Base-by-base conservation (phyloP, 768 basidiomycete genomes). In the Lactifluus hygrophoroides region DNA sequence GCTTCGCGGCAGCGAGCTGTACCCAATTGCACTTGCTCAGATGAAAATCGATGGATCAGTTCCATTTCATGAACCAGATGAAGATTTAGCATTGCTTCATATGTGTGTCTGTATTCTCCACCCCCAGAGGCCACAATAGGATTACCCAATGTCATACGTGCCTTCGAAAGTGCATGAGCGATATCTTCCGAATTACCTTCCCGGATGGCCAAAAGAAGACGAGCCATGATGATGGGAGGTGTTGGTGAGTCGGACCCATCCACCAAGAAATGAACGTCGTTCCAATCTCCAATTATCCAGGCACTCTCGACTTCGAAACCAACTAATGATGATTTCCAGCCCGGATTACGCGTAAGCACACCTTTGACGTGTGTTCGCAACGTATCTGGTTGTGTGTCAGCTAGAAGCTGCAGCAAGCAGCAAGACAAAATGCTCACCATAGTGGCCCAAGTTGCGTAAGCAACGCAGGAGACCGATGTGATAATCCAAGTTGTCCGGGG, bases 251-350 rank as follows among this genome's bases (percentile, higher is more conserved):
- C 71, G 17, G 77, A 74, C 28, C 72, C 74, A 38, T 76, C 73
- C 21, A 85, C 78, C 43, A 90, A 75, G 17, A 73, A 71, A 51
- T 82, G 77, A 16, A 99, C 88, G 51, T 88, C 87, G 2, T 80
- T 77, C 94, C 94, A 98, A 63, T 94, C 92, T 5, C 92, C 89
- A 34, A 93, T 86, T 82, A 94, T 94, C 87, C 94, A 95, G 1
- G 92, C 90, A 60, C 93, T 90, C 74, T 99, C 94, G 11, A 89
- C 83, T 65, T 92, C 89, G 67, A 92, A 97, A 0, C 86, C 84
- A 6, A 86, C 82, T 11, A 99, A 74, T 3, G 79, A 76, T 6
- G 76, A 68, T 57, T 87, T 80, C 95, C 96, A 98, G 51, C 84
- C 81, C 0, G 92, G 88, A 68, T 90, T 84, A 13, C 86, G 83